phyloP scores from a whole-genome alignment of 2,329 filamentous ascomycete genomes.

The Cladosporium cucumerinum region DNA sequence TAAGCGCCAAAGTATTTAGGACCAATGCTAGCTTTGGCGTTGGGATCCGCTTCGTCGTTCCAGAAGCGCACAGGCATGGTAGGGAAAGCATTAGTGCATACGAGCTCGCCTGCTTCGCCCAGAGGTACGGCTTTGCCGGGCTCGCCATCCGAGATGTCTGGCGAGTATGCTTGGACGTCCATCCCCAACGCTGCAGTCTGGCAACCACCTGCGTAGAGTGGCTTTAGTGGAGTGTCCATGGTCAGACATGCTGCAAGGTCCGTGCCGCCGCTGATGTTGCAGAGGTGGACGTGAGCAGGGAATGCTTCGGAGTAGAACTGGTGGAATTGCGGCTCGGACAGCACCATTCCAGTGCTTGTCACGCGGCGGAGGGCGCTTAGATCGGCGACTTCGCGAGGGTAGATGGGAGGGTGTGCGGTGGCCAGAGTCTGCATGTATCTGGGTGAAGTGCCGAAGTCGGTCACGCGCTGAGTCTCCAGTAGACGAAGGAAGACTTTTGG shows the following conservation, averaged over 20 bases:
- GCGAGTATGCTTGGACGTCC: constrained; percentile 60
- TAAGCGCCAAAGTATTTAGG: constrained; percentile 47
- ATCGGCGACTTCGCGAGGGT: constrained; percentile 61
- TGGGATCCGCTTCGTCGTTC: constrained; percentile 33
- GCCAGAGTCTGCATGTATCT: constrained; percentile 72
- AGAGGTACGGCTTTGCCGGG: constrained; percentile 53
- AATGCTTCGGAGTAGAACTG: constrained; percentile 77
- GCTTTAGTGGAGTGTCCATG: constrained; percentile 64
- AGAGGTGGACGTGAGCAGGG: constrained; percentile 62
- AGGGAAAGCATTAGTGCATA: constrained; percentile 66
- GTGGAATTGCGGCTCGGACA: constrained; percentile 71
- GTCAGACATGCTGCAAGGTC: constrained; percentile 67
- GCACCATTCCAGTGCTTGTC: constrained; percentile 75
- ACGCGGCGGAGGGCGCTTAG: constrained; percentile 61
- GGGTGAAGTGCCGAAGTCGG: constrained; percentile 71
- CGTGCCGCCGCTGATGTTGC: constrained; percentile 74
- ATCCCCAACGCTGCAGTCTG: constrained; percentile 54
- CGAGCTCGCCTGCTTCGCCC: constrained; percentile 71
- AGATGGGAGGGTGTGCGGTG: constrained; percentile 54
- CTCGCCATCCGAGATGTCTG: constrained; percentile 42
- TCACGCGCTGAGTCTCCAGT: constrained; percentile 61
- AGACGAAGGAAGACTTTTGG: constrained; percentile 61
- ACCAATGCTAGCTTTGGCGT: constrained; percentile 24
- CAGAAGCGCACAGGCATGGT: constrained; percentile 63
- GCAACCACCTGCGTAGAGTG: constrained; percentile 60